These are phyloP conservation scores for Parmelia sp. DNA, from an alignment of 495 filamentous ascomycete species.

Conservation along the genomic window DNA sequence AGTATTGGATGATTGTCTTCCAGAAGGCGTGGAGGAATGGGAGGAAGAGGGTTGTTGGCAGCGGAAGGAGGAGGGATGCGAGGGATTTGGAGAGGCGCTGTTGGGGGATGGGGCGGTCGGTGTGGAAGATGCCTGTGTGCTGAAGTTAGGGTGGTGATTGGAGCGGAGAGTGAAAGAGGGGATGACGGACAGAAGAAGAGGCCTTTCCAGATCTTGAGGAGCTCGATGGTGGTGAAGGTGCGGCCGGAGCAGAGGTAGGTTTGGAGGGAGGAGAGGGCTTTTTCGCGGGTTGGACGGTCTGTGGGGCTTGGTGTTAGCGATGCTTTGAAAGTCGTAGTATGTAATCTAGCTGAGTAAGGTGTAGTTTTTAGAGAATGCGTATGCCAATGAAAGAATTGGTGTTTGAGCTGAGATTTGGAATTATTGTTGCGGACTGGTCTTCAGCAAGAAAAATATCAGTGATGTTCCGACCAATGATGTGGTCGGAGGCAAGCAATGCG, in stretches of 20 bases:
- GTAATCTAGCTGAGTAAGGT: neutral
- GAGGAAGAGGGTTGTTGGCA: constrained; percentile 57
- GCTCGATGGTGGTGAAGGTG: constrained; percentile 64
- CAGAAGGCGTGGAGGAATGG: constrained; percentile 76
- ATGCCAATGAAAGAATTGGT: too few relatives aligned
- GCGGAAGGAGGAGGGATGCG: constrained; percentile 64
- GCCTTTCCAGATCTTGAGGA: constrained; percentile 93
- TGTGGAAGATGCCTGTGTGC: constrained; percentile 73
- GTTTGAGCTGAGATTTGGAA: neutral
- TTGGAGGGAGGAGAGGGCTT: constrained; percentile 70
- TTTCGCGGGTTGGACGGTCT: constrained; percentile 79
- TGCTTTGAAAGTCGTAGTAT: too few relatives aligned
- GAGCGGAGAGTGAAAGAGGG: neutral
- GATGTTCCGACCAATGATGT: neutral
- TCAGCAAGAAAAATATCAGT: neutral
- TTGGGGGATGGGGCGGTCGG: constrained; percentile 78
- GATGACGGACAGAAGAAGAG: constrained; percentile 73
- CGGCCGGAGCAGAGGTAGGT: constrained; percentile 66
- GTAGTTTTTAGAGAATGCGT: neutral
- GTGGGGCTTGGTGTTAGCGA: constrained; percentile 12
- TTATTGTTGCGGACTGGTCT: neutral
- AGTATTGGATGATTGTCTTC: constrained; percentile 78
- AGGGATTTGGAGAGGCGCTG: constrained; percentile 76
- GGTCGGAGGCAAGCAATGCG: neutral
- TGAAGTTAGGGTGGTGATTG: neutral